A percentile compares a stretch with the other conserved stretches of the same genome.
phyloP scores from a whole-genome alignment of 1,284 basidiomycete species.

The Omphalotus olearius region DNA sequence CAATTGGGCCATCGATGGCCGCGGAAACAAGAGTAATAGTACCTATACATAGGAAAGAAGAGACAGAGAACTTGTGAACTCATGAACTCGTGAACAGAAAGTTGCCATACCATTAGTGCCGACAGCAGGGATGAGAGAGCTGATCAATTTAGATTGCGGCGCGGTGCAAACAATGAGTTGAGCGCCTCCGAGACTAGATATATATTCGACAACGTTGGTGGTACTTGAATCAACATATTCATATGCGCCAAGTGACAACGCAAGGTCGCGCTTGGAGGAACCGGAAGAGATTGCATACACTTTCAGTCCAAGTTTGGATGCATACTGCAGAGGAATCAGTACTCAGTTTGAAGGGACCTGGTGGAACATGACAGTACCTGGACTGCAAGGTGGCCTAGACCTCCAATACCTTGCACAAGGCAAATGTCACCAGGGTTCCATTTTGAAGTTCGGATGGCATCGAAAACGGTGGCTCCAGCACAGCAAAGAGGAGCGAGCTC shows the following conservation, averaged over 20 bases:
- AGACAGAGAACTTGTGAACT: neutral
- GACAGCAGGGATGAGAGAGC: conserved; percentile 16
- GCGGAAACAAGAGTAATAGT: conserved; percentile 20
- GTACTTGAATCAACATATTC: conserved; percentile 21
- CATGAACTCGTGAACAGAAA: neutral
- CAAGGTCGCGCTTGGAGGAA: conserved; percentile 23
- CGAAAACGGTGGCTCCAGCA: conserved; percentile 20
- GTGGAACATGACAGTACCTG: conserved; percentile 9
- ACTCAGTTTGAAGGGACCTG: neutral
- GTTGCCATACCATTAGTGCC: conserved; percentile 13
- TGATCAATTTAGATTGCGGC: conserved; percentile 25
- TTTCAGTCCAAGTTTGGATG: conserved; percentile 20
- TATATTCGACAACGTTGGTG: conserved; percentile 22
- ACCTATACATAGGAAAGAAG: neutral
- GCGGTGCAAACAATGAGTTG: conserved; percentile 31
- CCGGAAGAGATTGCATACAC: conserved; percentile 24
- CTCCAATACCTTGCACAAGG: conserved; percentile 29
- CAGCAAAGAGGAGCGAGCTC: conserved; percentile 19
- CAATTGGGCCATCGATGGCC: conserved; percentile 17
- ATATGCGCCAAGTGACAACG: conserved; percentile 22
- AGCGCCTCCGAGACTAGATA: conserved; percentile 34
- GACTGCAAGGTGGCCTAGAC: conserved; percentile 25
- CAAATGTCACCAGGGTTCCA: conserved; percentile 22
- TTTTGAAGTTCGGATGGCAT: conserved; percentile 14
- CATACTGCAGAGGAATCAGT: conserved; percentile 16